Percentiles rank a stretch among this genome's conserved stretches.
Conservation (phyloP, 2,329 filamentous ascomycete genomes). For the Chaetomium globosum region DNA sequence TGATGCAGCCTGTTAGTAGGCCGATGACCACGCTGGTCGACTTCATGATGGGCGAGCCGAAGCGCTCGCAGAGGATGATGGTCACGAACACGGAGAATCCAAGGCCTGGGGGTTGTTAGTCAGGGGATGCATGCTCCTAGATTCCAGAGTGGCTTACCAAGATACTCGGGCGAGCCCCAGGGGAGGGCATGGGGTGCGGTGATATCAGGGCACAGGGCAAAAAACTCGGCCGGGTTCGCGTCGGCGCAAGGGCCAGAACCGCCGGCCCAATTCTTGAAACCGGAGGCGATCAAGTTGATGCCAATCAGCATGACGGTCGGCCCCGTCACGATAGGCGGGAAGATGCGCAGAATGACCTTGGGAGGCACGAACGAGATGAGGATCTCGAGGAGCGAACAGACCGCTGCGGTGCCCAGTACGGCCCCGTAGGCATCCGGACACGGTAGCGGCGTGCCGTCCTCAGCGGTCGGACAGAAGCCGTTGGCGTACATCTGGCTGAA, state of each 20-base stretch:
- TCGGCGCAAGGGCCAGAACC: constrained; percentile 64
- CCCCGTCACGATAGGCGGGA: constrained; percentile 66
- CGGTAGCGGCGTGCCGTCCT: constrained; percentile 66
- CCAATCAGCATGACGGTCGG: constrained; percentile 67
- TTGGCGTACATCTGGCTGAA: constrained; percentile 77
- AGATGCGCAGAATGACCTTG: constrained; percentile 67
- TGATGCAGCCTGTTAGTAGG: constrained; percentile 73
- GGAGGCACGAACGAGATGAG: constrained; percentile 74
- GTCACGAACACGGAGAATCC: constrained; percentile 79
- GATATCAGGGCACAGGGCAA: constrained; percentile 66
- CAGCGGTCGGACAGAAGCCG: constrained; percentile 64
- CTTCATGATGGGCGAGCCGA: constrained; percentile 84
- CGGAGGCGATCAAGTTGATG: constrained; percentile 69
- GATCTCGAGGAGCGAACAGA: constrained; percentile 70
- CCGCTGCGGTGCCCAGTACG: constrained; percentile 68
- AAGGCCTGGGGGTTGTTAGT: constrained; percentile 47
- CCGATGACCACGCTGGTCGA: constrained; percentile 75
- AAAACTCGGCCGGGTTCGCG: constrained; percentile 56
- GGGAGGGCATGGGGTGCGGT: constrained; percentile 70
- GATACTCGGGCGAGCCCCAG: constrained; percentile 78
- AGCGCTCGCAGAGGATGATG: constrained; percentile 79
- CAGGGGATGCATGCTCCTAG: no score
- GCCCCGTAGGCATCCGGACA: constrained; percentile 78
- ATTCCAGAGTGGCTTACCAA: constrained; percentile 50
- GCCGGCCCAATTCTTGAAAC: constrained; percentile 78